Percentiles rank a stretch among this genome's conserved stretches.
These are phyloP conservation scores for Onygenales sp. DNA, from an alignment of 2,329 filamentous ascomycete species.

Conservation along the genomic window DNA sequence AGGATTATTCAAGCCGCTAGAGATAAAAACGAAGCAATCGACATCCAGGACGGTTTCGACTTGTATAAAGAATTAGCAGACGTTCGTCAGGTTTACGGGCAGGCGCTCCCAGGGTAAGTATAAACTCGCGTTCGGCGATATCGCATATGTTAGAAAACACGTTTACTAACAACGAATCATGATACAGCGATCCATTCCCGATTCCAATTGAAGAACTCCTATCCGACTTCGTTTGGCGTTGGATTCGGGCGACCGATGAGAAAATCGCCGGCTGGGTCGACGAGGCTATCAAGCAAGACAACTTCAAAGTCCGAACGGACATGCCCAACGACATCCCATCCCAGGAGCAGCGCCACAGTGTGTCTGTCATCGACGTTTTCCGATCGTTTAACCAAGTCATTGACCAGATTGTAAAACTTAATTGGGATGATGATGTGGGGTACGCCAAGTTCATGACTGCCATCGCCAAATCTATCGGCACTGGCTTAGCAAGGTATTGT, in stretches of 20 bases:
- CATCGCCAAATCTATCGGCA: conserved; percentile 72
- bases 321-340: conserved; percentile 53
- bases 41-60: conserved; percentile 86
- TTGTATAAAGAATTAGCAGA: conserved; percentile 82
- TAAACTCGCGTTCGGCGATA: background rate
- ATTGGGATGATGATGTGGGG: conserved; percentile 89
- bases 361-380: conserved; percentile 89
- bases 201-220: conserved; percentile 82
- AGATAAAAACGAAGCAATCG: conserved; percentile 62
- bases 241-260: conserved; percentile 72
- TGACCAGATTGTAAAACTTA: conserved; percentile 73
- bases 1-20: conserved; percentile 68
- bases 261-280: conserved; percentile 79
- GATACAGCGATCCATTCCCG: conserved; percentile 55
- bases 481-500: conserved; percentile 79
- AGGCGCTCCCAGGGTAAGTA: conserved; percentile 55
- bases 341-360: conserved; percentile 81
- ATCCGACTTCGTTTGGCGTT: conserved; percentile 90
- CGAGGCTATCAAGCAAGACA: conserved; percentile 80
- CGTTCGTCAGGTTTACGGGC: conserved; percentile 69
- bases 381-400: conserved; percentile 86
- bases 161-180: background rate
- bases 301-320: conserved; percentile 65
- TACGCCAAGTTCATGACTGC: conserved; percentile 97
- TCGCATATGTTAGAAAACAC: background rate